phyloP scores from a whole-genome alignment of 2,329 filamentous ascomycete species.

The Xylariales sp. region DNA sequence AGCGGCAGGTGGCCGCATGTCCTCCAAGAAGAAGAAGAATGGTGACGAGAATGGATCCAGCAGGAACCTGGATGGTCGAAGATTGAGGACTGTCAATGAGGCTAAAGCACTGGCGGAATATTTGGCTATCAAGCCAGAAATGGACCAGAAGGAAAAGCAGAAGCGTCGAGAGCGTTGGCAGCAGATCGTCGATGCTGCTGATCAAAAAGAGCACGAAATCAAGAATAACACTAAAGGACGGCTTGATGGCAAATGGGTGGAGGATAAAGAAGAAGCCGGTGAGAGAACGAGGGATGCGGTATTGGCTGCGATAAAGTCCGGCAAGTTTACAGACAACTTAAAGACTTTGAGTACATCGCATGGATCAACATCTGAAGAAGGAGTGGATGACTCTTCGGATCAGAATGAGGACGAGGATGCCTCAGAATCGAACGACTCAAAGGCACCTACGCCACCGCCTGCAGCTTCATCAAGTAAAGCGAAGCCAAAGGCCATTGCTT shows the following conservation, averaged over 20 bases:
- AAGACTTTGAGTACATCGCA: constrained; percentile 47
- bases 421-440: constrained; percentile 29
- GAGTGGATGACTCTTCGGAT: constrained; percentile 26
- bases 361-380: constrained; percentile 38
- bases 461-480: constrained; percentile 33
- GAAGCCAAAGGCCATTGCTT: constrained; percentile 38
- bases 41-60: constrained; percentile 85
- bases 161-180: constrained; percentile 81
- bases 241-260: constrained; percentile 89
- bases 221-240: constrained; percentile 66
- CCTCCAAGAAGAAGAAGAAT: constrained; percentile 83
- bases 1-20: constrained; percentile 97
- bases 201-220: constrained; percentile 79
- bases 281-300: constrained; percentile 80
- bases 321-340: constrained; percentile 59
- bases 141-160: constrained; percentile 93
- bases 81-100: constrained; percentile 87
- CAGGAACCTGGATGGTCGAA: constrained; percentile 85
- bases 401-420: constrained; percentile 33
- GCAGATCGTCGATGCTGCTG: constrained; percentile 78
- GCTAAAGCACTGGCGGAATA: constrained; percentile 95
- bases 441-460: constrained; percentile 45
- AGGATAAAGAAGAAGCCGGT: constrained; percentile 85
- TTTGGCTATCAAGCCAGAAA: constrained; percentile 90
- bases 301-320: constrained; percentile 62